Percentiles rank a stretch among this genome's conserved stretches.
phyloP scores from a whole-genome alignment of 164 flowering plant species.

The Buxus sempervirens region DNA sequence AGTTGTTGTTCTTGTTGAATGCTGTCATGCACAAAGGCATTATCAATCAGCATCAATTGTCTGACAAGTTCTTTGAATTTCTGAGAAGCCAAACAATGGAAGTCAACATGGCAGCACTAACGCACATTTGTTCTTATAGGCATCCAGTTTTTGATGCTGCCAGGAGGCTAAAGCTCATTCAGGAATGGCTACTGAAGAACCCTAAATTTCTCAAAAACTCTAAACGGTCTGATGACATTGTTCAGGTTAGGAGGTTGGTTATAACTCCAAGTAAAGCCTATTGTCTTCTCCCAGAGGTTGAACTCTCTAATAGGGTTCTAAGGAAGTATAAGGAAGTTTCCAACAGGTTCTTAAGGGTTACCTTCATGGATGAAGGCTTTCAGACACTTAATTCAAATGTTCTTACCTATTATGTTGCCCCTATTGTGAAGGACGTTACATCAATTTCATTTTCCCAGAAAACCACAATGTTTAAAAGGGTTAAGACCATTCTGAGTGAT shows the following conservation, averaged over 20 bases:
- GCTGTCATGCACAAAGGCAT: constrained; percentile 76
- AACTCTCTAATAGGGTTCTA: constrained; percentile 88
- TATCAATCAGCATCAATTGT: constrained; percentile 65
- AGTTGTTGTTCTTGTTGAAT: constrained; percentile 66
- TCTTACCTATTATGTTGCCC: constrained; percentile 53
- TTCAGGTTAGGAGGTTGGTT: constrained; percentile 71
- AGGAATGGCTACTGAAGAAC: constrained; percentile 61
- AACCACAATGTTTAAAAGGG: constrained; percentile 61
- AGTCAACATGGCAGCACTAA: constrained; percentile 59
- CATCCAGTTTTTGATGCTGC: constrained; percentile 59
- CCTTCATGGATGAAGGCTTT: constrained; percentile 94
- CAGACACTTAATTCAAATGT: constrained; percentile 50
- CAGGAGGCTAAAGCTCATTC: constrained; percentile 51
- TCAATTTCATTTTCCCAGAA: constrained; percentile 45
- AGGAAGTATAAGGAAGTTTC: constrained; percentile 53
- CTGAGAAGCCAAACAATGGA: constrained; percentile 49
- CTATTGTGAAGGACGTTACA: constrained; percentile 58
- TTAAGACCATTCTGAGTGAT: constrained; percentile 41
- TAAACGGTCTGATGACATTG: constrained; percentile 38
- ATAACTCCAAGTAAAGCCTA: constrained; percentile 91
- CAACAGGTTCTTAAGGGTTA: constrained; percentile 87
- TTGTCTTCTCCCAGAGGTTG: constrained; percentile 87
- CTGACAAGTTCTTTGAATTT: constrained; percentile 53
- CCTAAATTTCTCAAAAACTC: constrained; percentile 51
- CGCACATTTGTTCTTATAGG: constrained; percentile 55